phyloP scores from a whole-genome alignment of 164 flowering plant species.

The Magnolia changhungtana region DNA sequence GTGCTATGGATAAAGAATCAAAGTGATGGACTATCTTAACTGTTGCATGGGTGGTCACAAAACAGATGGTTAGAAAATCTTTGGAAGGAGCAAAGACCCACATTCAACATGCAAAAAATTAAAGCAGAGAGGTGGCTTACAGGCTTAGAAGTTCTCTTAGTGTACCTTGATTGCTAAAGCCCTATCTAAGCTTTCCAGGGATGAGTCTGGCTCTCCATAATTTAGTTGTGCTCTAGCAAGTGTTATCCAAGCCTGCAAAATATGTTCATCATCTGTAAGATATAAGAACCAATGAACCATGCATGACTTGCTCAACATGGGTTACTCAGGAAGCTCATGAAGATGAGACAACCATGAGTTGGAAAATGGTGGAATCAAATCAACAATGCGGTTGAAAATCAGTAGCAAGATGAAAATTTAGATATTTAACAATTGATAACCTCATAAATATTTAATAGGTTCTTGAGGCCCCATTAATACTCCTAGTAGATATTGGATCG shows the following conservation, averaged over 20 bases:
- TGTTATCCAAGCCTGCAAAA: constrained; percentile 79
- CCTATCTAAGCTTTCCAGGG: constrained; percentile 72
- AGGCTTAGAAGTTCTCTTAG: neutral
- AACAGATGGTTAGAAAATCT: no score
- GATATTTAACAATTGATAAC: no score
- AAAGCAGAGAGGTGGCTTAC: neutral
- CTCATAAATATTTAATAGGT: neutral
- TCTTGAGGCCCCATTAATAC: neutral
- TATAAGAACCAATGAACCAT: neutral
- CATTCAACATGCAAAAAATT: no score
- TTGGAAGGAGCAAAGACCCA: no score
- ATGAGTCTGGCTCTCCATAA: constrained; percentile 86
- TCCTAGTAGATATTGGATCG: neutral
- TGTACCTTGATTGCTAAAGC: constrained; percentile 71
- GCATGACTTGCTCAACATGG: neutral
- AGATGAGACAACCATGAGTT: neutral
- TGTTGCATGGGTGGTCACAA: no score
- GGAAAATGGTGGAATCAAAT: neutral
- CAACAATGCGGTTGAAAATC: neutral
- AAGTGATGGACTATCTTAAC: no score
- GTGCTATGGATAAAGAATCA: no score
- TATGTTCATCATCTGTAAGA: neutral
- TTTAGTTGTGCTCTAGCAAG: constrained; percentile 89
- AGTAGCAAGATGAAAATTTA: neutral
- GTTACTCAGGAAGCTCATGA: neutral